phyloP scores from a whole-genome alignment of 768 basidiomycete species.

The Lactifluus pinguis region DNA sequence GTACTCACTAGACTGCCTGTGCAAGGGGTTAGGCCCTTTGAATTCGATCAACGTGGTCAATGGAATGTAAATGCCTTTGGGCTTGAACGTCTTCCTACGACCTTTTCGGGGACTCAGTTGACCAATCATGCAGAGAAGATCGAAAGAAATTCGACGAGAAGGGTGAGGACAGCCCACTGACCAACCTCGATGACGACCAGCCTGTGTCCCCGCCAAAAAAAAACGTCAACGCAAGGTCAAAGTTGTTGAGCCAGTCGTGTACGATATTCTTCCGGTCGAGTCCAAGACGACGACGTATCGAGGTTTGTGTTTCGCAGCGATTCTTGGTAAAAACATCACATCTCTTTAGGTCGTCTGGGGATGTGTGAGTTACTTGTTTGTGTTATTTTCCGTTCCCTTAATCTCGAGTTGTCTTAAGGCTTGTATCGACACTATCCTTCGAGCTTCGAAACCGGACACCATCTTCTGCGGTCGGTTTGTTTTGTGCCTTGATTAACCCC shows the following conservation, averaged over 20 bases:
- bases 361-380: neutral
- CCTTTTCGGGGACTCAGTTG: too few species aligned
- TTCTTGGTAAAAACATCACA: neutral
- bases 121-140: too few species aligned
- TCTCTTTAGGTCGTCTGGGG: constrained; percentile 8
- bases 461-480: constrained; percentile 65
- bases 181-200: constrained; percentile 15
- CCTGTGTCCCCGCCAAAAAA: constrained; percentile 18
- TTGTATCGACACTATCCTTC: constrained; percentile 76
- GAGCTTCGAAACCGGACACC: constrained; percentile 58
- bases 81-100: too few species aligned
- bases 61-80: too few species aligned
- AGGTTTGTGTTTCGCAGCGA: constrained; percentile 37
- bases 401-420: constrained; percentile 35
- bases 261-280: constrained; percentile 65
- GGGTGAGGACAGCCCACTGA: constrained; percentile 15
- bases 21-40: too few species aligned
- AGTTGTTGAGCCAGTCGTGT: constrained; percentile 40
- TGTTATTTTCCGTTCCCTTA: neutral
- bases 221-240: constrained; percentile 27
- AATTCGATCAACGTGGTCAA: too few species aligned
- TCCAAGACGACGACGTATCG: constrained; percentile 58
- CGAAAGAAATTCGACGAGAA: too few species aligned
- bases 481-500: neutral
- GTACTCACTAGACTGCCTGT: too few species aligned